Evolutionary conservation across 192 early-diverging fungal species (phyloP), one percentile per base, ranked within the genome.

Genomic region (Coemansia sp.): DNA sequence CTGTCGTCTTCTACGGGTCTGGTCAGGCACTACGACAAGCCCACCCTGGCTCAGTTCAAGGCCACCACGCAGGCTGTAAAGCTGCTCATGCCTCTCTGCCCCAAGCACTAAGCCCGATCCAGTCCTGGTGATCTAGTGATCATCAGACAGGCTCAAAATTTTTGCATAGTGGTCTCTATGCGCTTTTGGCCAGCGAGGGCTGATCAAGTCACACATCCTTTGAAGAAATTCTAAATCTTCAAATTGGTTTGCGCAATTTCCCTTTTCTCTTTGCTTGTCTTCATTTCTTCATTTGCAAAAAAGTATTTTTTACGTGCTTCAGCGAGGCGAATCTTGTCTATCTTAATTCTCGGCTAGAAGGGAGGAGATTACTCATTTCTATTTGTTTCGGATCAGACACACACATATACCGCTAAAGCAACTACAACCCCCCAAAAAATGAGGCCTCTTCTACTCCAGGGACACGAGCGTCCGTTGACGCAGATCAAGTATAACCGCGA

Each of bases 401-500:
- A 20, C 37, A 20, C 44, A 24, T 24, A 24, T 24, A 18, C n/a
- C 44, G 44, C 18, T 18, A 47, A 47, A 18, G 44, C 44, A 47
- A 47, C 27, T 16, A 24, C 22, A 24, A 24, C 27, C 29, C 52
- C 29, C 50, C 27, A 16, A 34, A 32, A 32, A 30, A 55, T 55
- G 82, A 79, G 80, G 60, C 98, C 98, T 39, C 96, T 98, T 85
- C 86, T 99, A 52, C 87, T 98, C 65, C 91, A 94, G 87, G 98
- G 98, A 52, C 98, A 99, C 84, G 89, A 88, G 52, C 93, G 98
- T 86, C 89, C 98, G 40, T 84, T 99, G 67, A 99, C 98, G 40
- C 95, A 95, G 75, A 90, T 99, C 81, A 94, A 94, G 78, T 99
- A 98, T 90, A 99, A 99, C 87, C 73, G 85, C 37, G 98, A 98